Evolutionary conservation across 2,329 filamentous ascomycete species (phyloP).

Genomic region (Trichoderma arundinaceum): DNA sequence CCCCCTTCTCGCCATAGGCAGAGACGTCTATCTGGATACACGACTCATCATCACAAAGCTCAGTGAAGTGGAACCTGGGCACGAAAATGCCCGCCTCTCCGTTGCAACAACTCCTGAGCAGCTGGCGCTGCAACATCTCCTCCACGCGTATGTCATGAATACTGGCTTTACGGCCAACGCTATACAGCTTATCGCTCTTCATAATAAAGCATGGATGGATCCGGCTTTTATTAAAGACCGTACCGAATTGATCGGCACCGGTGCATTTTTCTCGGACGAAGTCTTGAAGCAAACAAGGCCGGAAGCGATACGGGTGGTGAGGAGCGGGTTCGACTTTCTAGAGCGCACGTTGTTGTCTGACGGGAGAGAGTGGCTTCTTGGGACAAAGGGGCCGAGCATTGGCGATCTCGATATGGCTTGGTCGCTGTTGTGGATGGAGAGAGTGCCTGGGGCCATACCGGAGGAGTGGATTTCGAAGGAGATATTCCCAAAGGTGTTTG

Average conservation of each 20-base stretch:
- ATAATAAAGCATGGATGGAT: conserved; percentile 57
- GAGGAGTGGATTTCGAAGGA: conserved; percentile 54
- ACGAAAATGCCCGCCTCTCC: conserved; percentile 44
- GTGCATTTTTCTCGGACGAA: conserved; percentile 35
- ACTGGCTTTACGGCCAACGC: conserved; percentile 60
- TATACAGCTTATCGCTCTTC: conserved; percentile 59
- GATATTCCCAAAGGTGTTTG: conserved; percentile 64
- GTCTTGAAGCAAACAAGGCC: conserved; percentile 46
- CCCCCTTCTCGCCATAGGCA: conserved; percentile 67
- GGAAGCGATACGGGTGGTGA: conserved; percentile 62
- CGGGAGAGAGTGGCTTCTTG: conserved; percentile 67
- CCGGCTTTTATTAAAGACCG: conserved; percentile 64
- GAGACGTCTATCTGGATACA: conserved; percentile 71
- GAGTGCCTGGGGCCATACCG: conserved; percentile 61
- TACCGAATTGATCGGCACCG: conserved; percentile 44
- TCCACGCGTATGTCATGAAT: conserved; percentile 62
- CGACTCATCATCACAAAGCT: conserved; percentile 70
- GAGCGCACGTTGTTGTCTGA: conserved; percentile 68
- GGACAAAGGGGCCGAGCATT: conserved; percentile 57
- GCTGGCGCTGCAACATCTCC: conserved; percentile 56
- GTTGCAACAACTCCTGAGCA: conserved; percentile 46
- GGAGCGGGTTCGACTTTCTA: conserved; percentile 59
- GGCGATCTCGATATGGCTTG: conserved; percentile 73
- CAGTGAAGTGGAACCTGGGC: conserved; percentile 57
- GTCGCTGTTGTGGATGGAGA: conserved; percentile 68